These are phyloP conservation scores for Neodidymelliopsis sp. DNA, from an alignment of 2,329 filamentous ascomycete species.

Conservation along the genomic window DNA sequence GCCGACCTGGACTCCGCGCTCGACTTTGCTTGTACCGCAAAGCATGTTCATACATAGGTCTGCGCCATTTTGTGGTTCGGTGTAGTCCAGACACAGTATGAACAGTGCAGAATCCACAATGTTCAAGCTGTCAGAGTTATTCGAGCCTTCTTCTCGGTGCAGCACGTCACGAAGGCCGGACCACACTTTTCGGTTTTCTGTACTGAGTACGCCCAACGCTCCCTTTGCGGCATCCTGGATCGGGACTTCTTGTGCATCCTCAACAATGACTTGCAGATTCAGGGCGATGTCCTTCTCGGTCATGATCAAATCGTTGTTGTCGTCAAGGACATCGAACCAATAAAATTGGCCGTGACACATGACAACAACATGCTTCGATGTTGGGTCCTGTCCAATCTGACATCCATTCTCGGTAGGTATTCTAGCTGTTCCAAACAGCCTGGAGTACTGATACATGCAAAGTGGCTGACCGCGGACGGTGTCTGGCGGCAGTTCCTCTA, in stretches of 20 bases:
- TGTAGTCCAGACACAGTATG: constrained; percentile 90
- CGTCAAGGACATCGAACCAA: constrained; percentile 97
- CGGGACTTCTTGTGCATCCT: constrained; percentile 87
- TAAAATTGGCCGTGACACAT: constrained; percentile 96
- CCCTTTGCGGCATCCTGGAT: constrained; percentile 96
- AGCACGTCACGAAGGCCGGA: constrained; percentile 88
- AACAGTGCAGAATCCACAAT: constrained; percentile 96
- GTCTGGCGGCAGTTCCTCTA: constrained; percentile 91
- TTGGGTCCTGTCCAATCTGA: constrained; percentile 91
- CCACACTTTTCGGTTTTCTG: constrained; percentile 96
- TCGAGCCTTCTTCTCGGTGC: constrained; percentile 83
- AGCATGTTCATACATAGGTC: constrained; percentile 99
- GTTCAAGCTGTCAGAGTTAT: constrained; percentile 94
- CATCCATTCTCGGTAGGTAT: constrained; percentile 95
- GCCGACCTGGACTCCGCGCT: constrained; percentile 92
- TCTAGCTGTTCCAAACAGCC: constrained; percentile 91
- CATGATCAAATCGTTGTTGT: constrained; percentile 96
- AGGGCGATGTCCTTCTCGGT: constrained; percentile 90
- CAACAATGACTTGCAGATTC: constrained; percentile 90
- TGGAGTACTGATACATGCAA: constrained; percentile 98
- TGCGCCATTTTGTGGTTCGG: constrained; percentile 79
- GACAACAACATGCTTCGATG: constrained; percentile 92
- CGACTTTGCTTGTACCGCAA: constrained; percentile 89
- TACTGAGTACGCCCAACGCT: constrained; percentile 90
- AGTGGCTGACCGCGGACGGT: constrained; percentile 82